phyloP scores from a whole-genome alignment of 306 rosid genomes.

The Ziziphus jujuba region DNA sequence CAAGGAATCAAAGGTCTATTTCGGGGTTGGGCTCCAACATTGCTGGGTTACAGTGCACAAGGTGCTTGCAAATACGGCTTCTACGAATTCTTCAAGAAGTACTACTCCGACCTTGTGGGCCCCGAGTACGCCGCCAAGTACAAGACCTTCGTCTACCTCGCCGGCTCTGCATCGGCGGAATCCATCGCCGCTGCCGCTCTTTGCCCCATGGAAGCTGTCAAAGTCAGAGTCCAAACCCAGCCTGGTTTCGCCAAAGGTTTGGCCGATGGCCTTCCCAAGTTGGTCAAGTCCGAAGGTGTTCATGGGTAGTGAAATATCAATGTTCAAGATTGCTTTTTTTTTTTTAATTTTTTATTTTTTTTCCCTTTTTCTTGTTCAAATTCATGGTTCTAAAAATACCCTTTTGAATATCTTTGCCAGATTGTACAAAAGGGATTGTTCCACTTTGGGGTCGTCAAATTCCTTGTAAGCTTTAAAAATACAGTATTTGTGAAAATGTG shows the following conservation, averaged over 20 bases:
- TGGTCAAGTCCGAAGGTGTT: conserved; percentile 63
- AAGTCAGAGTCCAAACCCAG: conserved; percentile 90
- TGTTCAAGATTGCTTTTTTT: not conserved
- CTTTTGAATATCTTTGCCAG: conserved; percentile 42
- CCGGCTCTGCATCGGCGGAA: conserved; percentile 88
- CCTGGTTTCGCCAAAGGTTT: conserved; percentile 70
- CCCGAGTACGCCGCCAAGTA: conserved; percentile 70
- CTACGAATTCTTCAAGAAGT: conserved; percentile 86
- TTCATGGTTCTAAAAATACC: too few relatives aligned
- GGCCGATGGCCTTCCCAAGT: conserved; percentile 72
- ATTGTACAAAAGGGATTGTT: conserved; percentile 73
- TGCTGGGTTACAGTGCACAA: conserved; percentile 80
- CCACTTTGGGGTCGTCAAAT: conserved; percentile 97
- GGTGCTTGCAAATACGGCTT: conserved; percentile 83
- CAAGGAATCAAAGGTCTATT: conserved; percentile 73
- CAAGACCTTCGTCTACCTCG: conserved; percentile 72
- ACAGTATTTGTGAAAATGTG: too few relatives aligned
- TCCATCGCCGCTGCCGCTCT: conserved; percentile 74
- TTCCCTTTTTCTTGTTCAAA: not conserved
- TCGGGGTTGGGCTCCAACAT: conserved; percentile 81
- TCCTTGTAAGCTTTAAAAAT: conserved; percentile 70
- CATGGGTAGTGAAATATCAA: conserved; percentile 43
- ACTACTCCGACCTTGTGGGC: conserved; percentile 77
- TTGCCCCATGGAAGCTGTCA: conserved; percentile 89
- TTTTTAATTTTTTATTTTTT: not conserved